Evolutionary conservation across 805 yeast species (phyloP), one percentile per base, ranked within the genome.

Genomic region (Diddensiella caesifluorescens): DNA sequence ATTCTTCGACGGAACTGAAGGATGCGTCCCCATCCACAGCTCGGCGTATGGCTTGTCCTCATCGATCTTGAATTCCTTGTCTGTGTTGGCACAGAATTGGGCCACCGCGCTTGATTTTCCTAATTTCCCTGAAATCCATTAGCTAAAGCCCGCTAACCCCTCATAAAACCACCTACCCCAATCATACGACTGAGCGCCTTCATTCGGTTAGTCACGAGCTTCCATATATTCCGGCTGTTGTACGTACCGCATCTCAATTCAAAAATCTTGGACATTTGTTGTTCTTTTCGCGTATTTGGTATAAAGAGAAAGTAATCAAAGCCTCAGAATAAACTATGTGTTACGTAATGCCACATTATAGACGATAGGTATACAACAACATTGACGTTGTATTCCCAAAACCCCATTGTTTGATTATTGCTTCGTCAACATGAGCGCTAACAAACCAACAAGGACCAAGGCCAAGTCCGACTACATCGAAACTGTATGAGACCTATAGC

Each of bases 11-110:
- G 97, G 96, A 9, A 83, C 88, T 35, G 83, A 83, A 40, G 95
- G 90, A 61, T 92, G 98, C 20, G 97, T 88, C 29, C 98, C 98
- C 98, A 92, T 92, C 98, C 98, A 92, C 52, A 92, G 71, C 63
- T 92, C 98, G 13, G 98, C 98, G 59, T 92, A 92, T 7, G 98
- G 97, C 57, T 79, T 77, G 28, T 70, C 40, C 55, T 82, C 89
- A 51, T 83, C 86, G 42, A 88, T 74, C 15, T 57, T 58, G 41
- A 85, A 69, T 9, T 53, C 33, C 2, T 85, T 74, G 63, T 83
- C 80, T 33, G 94, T 78, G 38, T 71, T 69, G 28, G 80, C 71
- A 33, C 95, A 94, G 60, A 79, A 90, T 60, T 74, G 80, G 3
- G 98, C 98, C 39, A 89, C 98, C 5, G 95, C 83, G 15, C 95